Base-by-base conservation (phyloP, 2,329 filamentous ascomycete species). In the Polytolypa hystricis region DNA sequence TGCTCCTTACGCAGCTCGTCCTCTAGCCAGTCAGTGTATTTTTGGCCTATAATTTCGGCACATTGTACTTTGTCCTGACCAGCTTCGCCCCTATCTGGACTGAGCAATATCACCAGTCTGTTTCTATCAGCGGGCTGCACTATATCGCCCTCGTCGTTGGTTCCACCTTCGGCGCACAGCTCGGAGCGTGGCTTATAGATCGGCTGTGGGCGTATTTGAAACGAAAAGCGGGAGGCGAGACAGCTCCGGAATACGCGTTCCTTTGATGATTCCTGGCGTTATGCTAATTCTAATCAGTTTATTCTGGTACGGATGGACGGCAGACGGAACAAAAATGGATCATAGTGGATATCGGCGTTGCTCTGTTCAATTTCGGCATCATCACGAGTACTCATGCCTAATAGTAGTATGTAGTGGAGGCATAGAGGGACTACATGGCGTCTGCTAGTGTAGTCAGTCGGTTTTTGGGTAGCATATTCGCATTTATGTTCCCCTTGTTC, bases 71-170 rank as follows among this genome's bases (percentile, higher is more conserved):
- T 12, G 64, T 77, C 17, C 65, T 81, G 0, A 71, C 73, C 0
- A 79, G 71, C 4, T 81, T 79, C 44, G 70, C 78, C 0, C 48
- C 53, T 0, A 60, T 82, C 1, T 82, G 74, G 73, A 40, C 53
- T 2, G 44, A 49, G 0, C 55, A 62, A 11, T 83, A 82, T 47
- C 49, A 64, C 36, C 64, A 78, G 47, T 66, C 67, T 0, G 61
- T 69, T 6, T 69, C 72, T 35, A 71, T 74, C 18, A 73, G 70
- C 11, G 73, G 73, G 0, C 53, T 81, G 1, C 77, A 80, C 53
- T 80, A 78, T 54, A 66, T 79, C 30, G 71, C 76, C 10, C 66
- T 74, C 14, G 74, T 72, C 0, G 29, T 79, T 0, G 79, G 79
- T 2, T 79, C 80, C 55, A 65, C 77, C 39, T 51, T 70, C 0